Evolutionary conservation across 2,329 filamentous ascomycete genomes (phyloP).

Genomic region (Diaporthe eres): DNA sequence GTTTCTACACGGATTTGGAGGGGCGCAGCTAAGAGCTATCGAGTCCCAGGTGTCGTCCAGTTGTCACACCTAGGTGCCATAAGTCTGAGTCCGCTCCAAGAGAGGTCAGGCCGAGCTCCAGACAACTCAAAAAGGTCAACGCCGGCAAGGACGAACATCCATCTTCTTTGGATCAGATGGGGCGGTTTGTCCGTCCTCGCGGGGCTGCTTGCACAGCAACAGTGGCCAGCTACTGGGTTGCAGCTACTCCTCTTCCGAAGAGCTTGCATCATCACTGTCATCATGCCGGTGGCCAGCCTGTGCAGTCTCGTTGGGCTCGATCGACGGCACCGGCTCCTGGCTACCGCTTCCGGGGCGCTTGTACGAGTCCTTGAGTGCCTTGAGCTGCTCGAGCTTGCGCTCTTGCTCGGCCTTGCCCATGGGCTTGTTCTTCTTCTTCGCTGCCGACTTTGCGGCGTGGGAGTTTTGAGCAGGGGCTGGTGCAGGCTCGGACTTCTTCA

Average conservation of each 20-base stretch:
- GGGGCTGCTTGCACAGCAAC: not conserved
- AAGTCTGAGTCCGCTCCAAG: not conserved
- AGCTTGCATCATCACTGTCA: conserved; percentile 69
- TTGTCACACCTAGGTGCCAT: not conserved
- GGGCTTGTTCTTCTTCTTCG: conserved; percentile 81
- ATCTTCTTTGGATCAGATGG: not conserved
- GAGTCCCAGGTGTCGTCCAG: not conserved
- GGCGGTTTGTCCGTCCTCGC: not conserved
- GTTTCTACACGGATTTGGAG: conserved; percentile 12
- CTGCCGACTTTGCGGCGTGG: conserved; percentile 53
- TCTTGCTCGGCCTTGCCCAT: conserved; percentile 83
- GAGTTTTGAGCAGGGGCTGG: conserved; percentile 42
- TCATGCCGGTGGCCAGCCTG: conserved; percentile 33
- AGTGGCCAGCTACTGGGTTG: not conserved
- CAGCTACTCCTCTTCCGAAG: conserved; percentile 59
- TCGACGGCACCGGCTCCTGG: conserved; percentile 59
- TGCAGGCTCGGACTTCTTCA: conserved; percentile 50
- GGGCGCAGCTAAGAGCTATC: not conserved
- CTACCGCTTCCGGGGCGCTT: conserved; percentile 62
- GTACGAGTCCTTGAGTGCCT: conserved; percentile 70
- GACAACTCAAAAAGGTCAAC: not conserved
- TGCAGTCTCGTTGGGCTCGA: conserved; percentile 52
- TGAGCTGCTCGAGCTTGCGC: conserved; percentile 74
- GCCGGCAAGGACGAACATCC: not conserved
- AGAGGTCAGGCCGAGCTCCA: not conserved